Evolutionary conservation across 208 protist species (phyloP), one percentile per base, ranked within the genome.

Genomic region (Trypanosoma lewisi): DNA sequence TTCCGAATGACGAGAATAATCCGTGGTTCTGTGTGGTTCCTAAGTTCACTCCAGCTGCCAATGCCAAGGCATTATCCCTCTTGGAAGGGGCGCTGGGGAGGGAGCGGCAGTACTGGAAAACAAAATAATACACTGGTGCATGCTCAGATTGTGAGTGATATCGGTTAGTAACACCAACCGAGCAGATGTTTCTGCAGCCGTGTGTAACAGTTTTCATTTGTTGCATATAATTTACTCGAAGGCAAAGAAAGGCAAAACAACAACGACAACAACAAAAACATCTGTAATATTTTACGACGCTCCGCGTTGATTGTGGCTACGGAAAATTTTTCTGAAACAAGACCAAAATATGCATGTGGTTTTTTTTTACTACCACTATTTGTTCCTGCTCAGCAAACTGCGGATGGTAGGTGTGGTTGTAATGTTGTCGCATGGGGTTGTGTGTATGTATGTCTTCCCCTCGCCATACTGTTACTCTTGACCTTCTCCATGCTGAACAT

Each of bases 351-450:
- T 60, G 23, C 54, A 9, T 25, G 63, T 19, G 37, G 51, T 37
- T 60, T 60, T 63, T 31, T 56, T 49, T 28, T n/a, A n/a, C 37
- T 36, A 30, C 76, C 63, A 50, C 72, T 67, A 27, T 67, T n/a
- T 66, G 23, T 78, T 75, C 63, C 37, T 30, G 64, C 73, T 55
- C 0, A 86, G 69, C 56, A 62, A 65, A 30, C 68, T 51, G 39
- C 59, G 63, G 16, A 48, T 37, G 21, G 8, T 58, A 59, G 56
- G 63, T 56, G 28, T 61, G 72, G 70, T 0, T 68, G 67, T 2
- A 75, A 67, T n/a, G 81, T 77, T 19, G 61, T 87, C 1, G 76
- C 81, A 0, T 87, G 77, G 81, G 74, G 71, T 87, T 33, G 70
- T 77, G 50, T 86, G 50, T 66, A 3, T 17, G 8, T n/a, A n/a